A percentile compares a stretch with the other conserved stretches of the same genome.
Conservation (phyloP, 2,329 filamentous ascomycete genomes). For the Zasmidium citrigriseum region DNA sequence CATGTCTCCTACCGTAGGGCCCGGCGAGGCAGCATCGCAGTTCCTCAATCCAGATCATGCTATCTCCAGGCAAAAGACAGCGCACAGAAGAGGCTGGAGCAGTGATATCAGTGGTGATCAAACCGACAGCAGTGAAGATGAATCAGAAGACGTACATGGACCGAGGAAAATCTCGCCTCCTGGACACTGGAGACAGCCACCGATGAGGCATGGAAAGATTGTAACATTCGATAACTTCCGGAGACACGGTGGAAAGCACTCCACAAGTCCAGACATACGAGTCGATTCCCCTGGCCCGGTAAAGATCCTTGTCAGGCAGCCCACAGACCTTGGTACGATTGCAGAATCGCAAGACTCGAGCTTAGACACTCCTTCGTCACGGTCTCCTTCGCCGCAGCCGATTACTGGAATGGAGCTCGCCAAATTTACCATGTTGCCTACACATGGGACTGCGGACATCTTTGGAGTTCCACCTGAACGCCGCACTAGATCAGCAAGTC, state of each 20-base stretch:
- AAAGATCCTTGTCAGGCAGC: slow-evolving; percentile 23
- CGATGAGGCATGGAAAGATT: slow-evolving; percentile 8
- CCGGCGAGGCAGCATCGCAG: slow-evolving; percentile 18
- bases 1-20: slow-evolving; percentile 25
- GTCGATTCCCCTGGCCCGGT: slow-evolving; percentile 6
- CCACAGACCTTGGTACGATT: slow-evolving; percentile 18
- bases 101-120: slow-evolving; percentile 38
- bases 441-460: slow-evolving; percentile 18
- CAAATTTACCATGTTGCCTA: slow-evolving; percentile 21
- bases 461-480: slow-evolving; percentile 18
- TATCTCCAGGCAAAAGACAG: slow-evolving; percentile 20
- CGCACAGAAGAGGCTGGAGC: slow-evolving; percentile 33
- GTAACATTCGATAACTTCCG: slow-evolving; percentile 7
- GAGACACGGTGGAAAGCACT: not conserved
- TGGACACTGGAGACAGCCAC: slow-evolving; percentile 18
- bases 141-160: slow-evolving; percentile 16
- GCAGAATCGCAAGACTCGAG: slow-evolving; percentile 22
- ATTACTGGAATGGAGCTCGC: slow-evolving; percentile 8
- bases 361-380: slow-evolving; percentile 20
- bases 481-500: slow-evolving; percentile 21
- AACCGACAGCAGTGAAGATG: slow-evolving; percentile 34
- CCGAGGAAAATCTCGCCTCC: slow-evolving; percentile 14
- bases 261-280: not conserved
- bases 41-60: slow-evolving; percentile 26
- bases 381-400: slow-evolving; percentile 22